Evolutionary conservation across 1,284 basidiomycete species (phyloP), one percentile per base, ranked within the genome.

Genomic region (Ceratobasidium sp.): DNA sequence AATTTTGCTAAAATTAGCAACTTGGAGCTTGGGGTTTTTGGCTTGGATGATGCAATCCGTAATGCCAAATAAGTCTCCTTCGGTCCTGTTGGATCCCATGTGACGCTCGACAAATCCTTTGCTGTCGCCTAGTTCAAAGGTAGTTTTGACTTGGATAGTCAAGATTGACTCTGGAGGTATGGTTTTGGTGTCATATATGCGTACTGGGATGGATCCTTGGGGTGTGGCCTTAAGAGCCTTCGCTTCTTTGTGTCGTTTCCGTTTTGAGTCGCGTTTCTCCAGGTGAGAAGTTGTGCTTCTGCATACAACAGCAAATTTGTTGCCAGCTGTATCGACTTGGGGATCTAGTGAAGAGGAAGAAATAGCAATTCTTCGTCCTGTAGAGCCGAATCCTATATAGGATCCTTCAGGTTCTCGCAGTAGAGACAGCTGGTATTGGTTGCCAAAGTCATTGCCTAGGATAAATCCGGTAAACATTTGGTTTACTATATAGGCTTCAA

Each of bases 361-460:
- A 23, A 6, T 42, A 3, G 15, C 15, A 50, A 23, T 71, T 44
- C 9, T 15, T 20, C 83, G 15, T 54, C 80, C 80, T 1, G 82
- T 78, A 20, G 80, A 69, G 70, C 83, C 83, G 28, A 86, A 83
- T 23, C 66, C 33, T 0, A 86, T 83, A 0, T 80, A 56, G 15
- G 78, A 80, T 46, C 80, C 80, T 10, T 80, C 44, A 76, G 0
- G 84, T 54, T 33, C 83, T 62, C 0, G 83, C 26, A 3, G 84
- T 77, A 38, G 83, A 85, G 42, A 85, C 28, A 23, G 79, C 12
- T 76, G 80, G 68, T 83, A 84, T 54, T 84, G 81, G 73, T 81
- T 82, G 20, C 78, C 79, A 62, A 84, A 84, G 73, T 84, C 82
- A 67, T 84, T 84, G 13, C 83, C 83, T 4, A 84, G 77, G n/a